Evolutionary conservation across 2,329 filamentous ascomycete genomes (phyloP).

Genomic region (Alternaria sp.): DNA sequence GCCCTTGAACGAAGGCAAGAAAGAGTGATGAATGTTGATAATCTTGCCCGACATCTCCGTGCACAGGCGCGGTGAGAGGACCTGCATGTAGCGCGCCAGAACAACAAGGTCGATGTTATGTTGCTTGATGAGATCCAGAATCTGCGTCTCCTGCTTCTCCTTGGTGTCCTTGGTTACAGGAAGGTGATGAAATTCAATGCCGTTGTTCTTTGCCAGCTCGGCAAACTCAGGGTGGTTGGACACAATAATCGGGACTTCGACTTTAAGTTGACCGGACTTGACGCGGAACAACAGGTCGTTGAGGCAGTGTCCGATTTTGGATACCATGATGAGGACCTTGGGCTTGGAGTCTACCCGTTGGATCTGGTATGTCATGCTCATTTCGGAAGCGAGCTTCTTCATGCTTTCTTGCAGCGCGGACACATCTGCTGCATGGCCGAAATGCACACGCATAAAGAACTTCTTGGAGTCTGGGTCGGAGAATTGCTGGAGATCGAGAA

Average conservation of each 20-base stretch:
- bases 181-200: conserved; percentile 80
- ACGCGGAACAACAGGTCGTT: conserved; percentile 84
- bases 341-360: conserved; percentile 72
- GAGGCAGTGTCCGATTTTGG: conserved; percentile 85
- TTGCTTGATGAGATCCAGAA: conserved; percentile 72
- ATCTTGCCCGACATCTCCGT: conserved; percentile 81
- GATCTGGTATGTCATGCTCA: conserved; percentile 75
- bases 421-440: conserved; percentile 64
- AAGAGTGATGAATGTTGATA: conserved; percentile 92
- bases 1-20: conserved; percentile 86
- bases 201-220: conserved; percentile 72
- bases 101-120: conserved; percentile 80
- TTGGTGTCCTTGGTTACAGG: conserved; percentile 83
- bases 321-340: conserved; percentile 85
- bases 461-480: conserved; percentile 74
- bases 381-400: conserved; percentile 64
- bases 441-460: conserved; percentile 91
- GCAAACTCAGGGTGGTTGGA: conserved; percentile 82
- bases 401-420: conserved; percentile 62
- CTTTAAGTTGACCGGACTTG: conserved; percentile 74
- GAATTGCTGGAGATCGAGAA: conserved; percentile 85
- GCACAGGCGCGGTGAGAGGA: conserved; percentile 76
- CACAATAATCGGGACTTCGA: conserved; percentile 79
- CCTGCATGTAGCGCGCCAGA: conserved; percentile 87
- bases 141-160: conserved; percentile 71